Base-by-base conservation (phyloP, 2,329 filamentous ascomycete species). In the Tolypocladium endophyticum region DNA sequence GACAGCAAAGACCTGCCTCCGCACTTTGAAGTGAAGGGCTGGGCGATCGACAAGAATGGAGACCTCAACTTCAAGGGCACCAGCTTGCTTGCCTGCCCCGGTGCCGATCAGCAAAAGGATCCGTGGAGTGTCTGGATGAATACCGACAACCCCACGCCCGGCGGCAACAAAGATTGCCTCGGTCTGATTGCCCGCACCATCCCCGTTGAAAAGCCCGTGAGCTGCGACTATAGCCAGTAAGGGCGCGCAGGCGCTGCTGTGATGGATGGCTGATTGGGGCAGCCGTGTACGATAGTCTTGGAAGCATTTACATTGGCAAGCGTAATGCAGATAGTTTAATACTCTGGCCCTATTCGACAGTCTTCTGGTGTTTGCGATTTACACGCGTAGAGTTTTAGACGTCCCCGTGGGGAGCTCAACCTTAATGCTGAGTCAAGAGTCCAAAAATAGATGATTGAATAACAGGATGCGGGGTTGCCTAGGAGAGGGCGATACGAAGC, bases 21-120 rank as follows among this genome's bases (percentile, higher is more conserved):
- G 39, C 77, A 81, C 67, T 69, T 61, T 33, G 79, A 85, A 73
- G 71, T 72, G 58, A 73, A 72, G 53, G 76, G 75, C 59, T 87
- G 80, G 74, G 63, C 69, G 30, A 62, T 84, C 56, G 74, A 77
- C 65, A 66, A 69, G 54, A 60, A 67, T 61, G 72, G 71, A 61
- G 66, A 80, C 65, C 74, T 87, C 41, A 71, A 69, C 58, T 80
- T 85, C 63, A 68, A 72, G 39, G 76, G 75, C 53, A 61, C 61
- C 2, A 68, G 71, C 60, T 75, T 84, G 66, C 66, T 81, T 57
- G 83, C 82, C 28, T 87, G 84, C 76, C 80, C 82, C 45, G 71
- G 70, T 65, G 70, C 72, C 65, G 67, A 72, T 59, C 72, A 76
- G n/a, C n/a, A n/a, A n/a, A n/a, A n/a, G 2, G 75, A 72, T 7